Evolutionary conservation across 192 early-diverging fungal species (phyloP).

Genomic region (Glomus cerebriforme): DNA sequence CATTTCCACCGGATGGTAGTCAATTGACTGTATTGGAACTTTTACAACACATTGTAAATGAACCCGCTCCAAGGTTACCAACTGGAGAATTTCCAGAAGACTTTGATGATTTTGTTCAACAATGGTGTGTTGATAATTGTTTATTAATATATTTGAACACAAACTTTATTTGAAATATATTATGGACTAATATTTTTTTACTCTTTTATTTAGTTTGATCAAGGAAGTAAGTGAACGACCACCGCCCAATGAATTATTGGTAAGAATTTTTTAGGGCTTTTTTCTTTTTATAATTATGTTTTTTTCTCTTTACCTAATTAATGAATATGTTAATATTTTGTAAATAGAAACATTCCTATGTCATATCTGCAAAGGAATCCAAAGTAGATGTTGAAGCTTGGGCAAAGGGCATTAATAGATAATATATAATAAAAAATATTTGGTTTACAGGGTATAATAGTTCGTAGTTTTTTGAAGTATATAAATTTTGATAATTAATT

Average conservation of each 20-base stretch:
- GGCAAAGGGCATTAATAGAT: conserved; percentile 26
- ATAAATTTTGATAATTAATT: not conserved
- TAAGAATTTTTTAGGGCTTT: conserved; percentile 35
- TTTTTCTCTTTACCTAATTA: not conserved
- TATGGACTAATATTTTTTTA: not conserved
- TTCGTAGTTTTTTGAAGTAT: not conserved
- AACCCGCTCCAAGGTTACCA: conserved; percentile 81
- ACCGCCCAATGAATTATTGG: conserved; percentile 64
- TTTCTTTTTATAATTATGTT: not conserved
- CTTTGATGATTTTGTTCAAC: conserved; percentile 76
- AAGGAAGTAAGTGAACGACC: conserved; percentile 64
- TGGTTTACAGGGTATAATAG: not conserved
- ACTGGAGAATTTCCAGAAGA: conserved; percentile 69
- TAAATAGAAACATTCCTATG: conserved; percentile 57
- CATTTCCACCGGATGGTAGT: conserved; percentile 67
- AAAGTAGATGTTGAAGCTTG: conserved; percentile 34
- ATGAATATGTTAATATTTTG: conserved; percentile 3
- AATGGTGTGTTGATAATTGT: conserved; percentile 55
- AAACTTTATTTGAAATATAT: not conserved
- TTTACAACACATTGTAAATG: conserved; percentile 88
- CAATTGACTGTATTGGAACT: conserved; percentile 87
- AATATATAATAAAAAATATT: not conserved
- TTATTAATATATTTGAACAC: conserved; percentile 4
- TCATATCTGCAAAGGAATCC: not conserved
- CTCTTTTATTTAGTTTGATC: conserved; percentile 43